Evolutionary conservation across 2,329 filamentous ascomycete genomes (phyloP).

Genomic region (Fusarium chaquense): DNA sequence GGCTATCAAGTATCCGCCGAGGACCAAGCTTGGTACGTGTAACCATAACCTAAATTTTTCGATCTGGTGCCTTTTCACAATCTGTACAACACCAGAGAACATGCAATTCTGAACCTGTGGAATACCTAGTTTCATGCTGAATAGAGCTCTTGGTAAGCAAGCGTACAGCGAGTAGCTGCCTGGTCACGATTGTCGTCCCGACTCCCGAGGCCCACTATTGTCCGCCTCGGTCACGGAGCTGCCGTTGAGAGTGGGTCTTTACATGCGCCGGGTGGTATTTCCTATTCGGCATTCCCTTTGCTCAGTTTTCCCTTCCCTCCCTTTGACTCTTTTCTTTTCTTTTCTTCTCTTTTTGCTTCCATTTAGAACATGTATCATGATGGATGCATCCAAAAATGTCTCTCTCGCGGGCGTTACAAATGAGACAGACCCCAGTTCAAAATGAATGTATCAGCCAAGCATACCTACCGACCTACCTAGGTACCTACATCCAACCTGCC

Average conservation of each 20-base stretch:
- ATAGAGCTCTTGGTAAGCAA: constrained; percentile 1
- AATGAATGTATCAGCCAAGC: neutral
- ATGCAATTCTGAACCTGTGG: neutral
- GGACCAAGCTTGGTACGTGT: neutral
- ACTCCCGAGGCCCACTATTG: constrained; percentile 34
- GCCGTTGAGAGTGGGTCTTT: constrained; percentile 32
- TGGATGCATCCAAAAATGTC: constrained; percentile 16
- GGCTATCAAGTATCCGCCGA: constrained; percentile 7
- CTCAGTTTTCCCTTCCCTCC: constrained; percentile 3
- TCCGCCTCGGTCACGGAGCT: constrained; percentile 39
- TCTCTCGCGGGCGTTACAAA: neutral
- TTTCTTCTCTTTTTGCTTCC: constrained; percentile 23
- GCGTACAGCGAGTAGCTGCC: neutral
- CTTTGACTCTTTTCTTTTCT: neutral
- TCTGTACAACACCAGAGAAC: neutral
- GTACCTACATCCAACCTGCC: neutral
- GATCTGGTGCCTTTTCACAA: neutral
- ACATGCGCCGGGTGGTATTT: constrained; percentile 16
- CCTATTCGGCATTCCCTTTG: constrained; percentile 23
- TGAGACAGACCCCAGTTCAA: constrained; percentile 7
- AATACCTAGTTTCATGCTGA: neutral
- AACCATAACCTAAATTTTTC: neutral
- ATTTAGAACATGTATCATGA: constrained; percentile 2
- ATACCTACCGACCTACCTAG: neutral
- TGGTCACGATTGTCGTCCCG: constrained; percentile 6